Percentiles rank a stretch among this genome's conserved stretches.
Conservation (phyloP, 495 filamentous ascomycete genomes). For the Penicillium cosmopolitanum region DNA sequence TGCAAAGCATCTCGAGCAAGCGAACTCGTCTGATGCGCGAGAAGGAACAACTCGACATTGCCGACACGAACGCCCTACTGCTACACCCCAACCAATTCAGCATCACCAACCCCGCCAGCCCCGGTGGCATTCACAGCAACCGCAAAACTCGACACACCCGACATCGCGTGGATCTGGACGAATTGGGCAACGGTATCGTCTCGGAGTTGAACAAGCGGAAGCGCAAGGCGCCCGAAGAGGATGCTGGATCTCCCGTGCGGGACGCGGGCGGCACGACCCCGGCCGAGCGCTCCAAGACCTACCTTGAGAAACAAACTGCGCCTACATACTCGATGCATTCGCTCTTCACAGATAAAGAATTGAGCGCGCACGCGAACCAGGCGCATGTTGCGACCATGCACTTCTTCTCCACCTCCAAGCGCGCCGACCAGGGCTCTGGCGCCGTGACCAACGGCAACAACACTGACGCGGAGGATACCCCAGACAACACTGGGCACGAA, state of each 20-base stretch:
- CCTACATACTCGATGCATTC: conserved; percentile 80
- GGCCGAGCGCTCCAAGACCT: conserved; percentile 48
- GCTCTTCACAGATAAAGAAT: conserved; percentile 93
- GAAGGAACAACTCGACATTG: conserved; percentile 86
- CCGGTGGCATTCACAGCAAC: conserved; percentile 78
- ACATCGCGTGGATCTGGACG: conserved; percentile 78
- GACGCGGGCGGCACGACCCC: conserved; percentile 53
- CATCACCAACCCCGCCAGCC: conserved; percentile 76
- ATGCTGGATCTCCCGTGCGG: conserved; percentile 70
- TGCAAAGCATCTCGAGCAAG: conserved; percentile 74
- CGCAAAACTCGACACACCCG: conserved; percentile 84
- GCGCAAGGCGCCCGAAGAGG: conserved; percentile 70
- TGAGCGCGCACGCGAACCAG: conserved; percentile 71
- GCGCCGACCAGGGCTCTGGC: conserved; percentile 47
- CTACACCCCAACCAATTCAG: conserved; percentile 93
- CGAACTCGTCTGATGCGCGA: conserved; percentile 78
- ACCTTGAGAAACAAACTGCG: conserved; percentile 43
- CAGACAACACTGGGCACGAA: conserved; percentile 53
- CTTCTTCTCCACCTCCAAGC: conserved; percentile 55
- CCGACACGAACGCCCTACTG: conserved; percentile 83
- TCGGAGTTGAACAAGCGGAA: conserved; percentile 74
- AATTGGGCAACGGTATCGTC: conserved; percentile 65
- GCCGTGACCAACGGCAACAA: conserved; percentile 49
- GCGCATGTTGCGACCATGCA: conserved; percentile 69
- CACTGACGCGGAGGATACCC: conserved; percentile 49